Conservation (phyloP, 345 rosid genomes). For the Bruguiera parviflora region DNA sequence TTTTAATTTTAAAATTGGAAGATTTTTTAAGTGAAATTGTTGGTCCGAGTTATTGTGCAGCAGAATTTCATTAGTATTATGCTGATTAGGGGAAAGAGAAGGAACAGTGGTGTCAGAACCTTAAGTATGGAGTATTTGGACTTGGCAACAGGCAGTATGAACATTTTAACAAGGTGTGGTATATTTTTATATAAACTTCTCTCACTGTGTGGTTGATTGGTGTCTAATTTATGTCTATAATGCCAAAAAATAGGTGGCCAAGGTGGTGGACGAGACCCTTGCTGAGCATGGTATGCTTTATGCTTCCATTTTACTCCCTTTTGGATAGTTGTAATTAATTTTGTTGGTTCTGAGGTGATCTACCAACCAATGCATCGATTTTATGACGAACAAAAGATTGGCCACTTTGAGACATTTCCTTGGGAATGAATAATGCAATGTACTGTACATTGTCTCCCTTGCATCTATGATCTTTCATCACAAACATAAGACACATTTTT, state of each 20-base stretch:
- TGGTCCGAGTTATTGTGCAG: not conserved
- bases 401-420: too few species aligned
- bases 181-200: not conserved
- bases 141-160: conserved; percentile 96
- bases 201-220: not conserved
- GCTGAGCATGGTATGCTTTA: conserved; percentile 64
- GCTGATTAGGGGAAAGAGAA: conserved; percentile 60
- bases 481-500: too few species aligned
- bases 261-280: conserved; percentile 69
- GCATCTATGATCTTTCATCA: too few species aligned
- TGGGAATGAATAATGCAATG: too few species aligned
- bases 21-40: conserved; percentile 18
- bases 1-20: conserved; percentile 14
- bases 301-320: not conserved
- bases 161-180: conserved; percentile 82
- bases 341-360: not conserved
- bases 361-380: not conserved
- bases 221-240: not conserved
- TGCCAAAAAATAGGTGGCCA: conserved; percentile 55
- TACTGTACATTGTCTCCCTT: too few species aligned
- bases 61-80: conserved; percentile 1
- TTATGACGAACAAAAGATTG: not conserved
- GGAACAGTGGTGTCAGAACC: conserved; percentile 63
- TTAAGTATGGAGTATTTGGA: conserved; percentile 87
- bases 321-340: not conserved